Conservation (phyloP, 192 early-diverging fungal genomes). For the Tieghemiomyces parasiticus region DNA sequence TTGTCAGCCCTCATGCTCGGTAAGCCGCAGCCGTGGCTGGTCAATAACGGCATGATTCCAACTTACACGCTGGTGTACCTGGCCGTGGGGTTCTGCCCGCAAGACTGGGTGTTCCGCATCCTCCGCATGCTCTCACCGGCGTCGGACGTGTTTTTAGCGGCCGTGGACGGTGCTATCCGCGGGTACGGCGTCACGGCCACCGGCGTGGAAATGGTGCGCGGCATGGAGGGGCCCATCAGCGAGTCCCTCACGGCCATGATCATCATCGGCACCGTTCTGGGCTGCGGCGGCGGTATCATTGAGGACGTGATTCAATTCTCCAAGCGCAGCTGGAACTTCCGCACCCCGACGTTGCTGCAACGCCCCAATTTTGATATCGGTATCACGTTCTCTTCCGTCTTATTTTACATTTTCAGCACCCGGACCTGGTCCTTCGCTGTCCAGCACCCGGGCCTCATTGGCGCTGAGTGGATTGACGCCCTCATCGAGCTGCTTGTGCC, state of each 20-base stretch:
- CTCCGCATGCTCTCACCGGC: slow-evolving; percentile 21
- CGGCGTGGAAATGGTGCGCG: slow-evolving; percentile 30
- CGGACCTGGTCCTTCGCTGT: slow-evolving; percentile 28
- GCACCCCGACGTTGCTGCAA: slow-evolving; percentile 24
- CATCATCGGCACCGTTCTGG: slow-evolving; percentile 26
- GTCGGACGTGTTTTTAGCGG: slow-evolving; percentile 29
- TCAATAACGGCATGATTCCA: slow-evolving; percentile 25
- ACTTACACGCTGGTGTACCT: slow-evolving; percentile 23
- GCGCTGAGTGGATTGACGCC: slow-evolving; percentile 6
- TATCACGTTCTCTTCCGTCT: slow-evolving; percentile 24
- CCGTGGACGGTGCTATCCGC: slow-evolving; percentile 30
- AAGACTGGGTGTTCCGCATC: slow-evolving; percentile 23
- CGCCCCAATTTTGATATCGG: slow-evolving; percentile 20
- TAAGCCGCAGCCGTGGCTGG: slow-evolving; percentile 26
- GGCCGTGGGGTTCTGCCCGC: slow-evolving; percentile 23
- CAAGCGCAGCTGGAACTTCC: slow-evolving; percentile 20
- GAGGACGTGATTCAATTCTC: slow-evolving; percentile 33
- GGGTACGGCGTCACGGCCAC: slow-evolving; percentile 32
- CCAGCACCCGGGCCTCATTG: slow-evolving; percentile 14
- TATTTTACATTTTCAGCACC: slow-evolving; percentile 28
- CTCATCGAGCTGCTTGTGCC: slow-evolving; percentile 10
- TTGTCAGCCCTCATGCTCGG: slow-evolving; percentile 22
- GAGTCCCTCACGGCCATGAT: slow-evolving; percentile 31
- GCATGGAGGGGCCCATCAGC: slow-evolving; percentile 18
- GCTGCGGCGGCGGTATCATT: slow-evolving; percentile 34